These are phyloP conservation scores for Sugiyamaella novakii DNA, from an alignment of 1,139 yeast genomes.

Conservation along the genomic window DNA sequence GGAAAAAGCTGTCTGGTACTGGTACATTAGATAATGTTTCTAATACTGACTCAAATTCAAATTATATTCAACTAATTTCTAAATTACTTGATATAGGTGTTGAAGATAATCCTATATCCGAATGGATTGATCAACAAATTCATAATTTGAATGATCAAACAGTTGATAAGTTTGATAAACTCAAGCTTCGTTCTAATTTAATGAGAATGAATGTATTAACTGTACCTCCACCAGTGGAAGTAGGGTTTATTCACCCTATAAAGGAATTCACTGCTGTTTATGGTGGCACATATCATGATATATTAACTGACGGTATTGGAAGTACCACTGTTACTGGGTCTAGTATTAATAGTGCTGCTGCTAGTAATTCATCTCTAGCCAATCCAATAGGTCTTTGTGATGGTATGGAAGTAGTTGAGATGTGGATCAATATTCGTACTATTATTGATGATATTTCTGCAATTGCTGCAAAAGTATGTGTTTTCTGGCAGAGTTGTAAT, in stretches of 20 bases:
- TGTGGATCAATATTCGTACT: slow-evolving; percentile 56
- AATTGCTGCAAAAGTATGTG: slow-evolving; percentile 42
- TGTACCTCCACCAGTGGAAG: slow-evolving; percentile 33
- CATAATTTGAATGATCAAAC: slow-evolving; percentile 45
- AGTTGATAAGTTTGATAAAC: slow-evolving; percentile 43
- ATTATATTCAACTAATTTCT: slow-evolving; percentile 58
- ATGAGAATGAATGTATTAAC: slow-evolving; percentile 40
- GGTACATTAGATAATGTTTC: slow-evolving; percentile 19
- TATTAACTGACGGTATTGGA: slow-evolving; percentile 14
- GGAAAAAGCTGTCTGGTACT: slow-evolving; percentile 57
- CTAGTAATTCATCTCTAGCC: not conserved
- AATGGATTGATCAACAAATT: slow-evolving; percentile 58
- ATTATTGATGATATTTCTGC: slow-evolving; percentile 48
- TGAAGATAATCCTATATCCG: slow-evolving; percentile 63
- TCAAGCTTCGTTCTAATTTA: slow-evolving; percentile 39
- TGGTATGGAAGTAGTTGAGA: slow-evolving; percentile 51
- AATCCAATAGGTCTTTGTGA: slow-evolving; percentile 41
- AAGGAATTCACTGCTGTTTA: slow-evolving; percentile 22
- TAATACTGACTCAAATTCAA: slow-evolving; percentile 40
- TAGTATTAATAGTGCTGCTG: not conserved
- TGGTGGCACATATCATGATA: slow-evolving; percentile 13
- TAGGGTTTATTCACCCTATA: slow-evolving; percentile 31
- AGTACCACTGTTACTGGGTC: not conserved
- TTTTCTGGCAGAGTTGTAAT: slow-evolving; percentile 52
- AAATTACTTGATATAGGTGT: slow-evolving; percentile 62